Conservation (phyloP, 139 green algal species). For the Yamagishiella unicocca region DNA sequence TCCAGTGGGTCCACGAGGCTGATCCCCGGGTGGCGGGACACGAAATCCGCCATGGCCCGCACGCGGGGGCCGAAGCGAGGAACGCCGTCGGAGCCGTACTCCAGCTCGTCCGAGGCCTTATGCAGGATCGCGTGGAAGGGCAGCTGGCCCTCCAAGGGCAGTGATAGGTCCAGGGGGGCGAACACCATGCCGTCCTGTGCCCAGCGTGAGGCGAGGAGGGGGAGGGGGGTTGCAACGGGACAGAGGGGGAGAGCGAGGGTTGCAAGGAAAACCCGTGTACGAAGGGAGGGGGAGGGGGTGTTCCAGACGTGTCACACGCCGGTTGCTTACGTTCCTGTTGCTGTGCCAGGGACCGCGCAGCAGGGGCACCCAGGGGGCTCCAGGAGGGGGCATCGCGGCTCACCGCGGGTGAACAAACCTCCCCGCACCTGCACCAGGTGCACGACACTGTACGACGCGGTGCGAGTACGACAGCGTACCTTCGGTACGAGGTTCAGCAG, state of each 20-base stretch:
- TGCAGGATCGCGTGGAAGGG: constrained; percentile 78
- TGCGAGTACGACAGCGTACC: not conserved
- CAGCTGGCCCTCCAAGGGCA: constrained; percentile 51
- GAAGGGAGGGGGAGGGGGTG: no score
- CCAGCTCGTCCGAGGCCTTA: constrained; percentile 79
- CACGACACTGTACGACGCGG: no score
- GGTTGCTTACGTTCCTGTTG: no score
- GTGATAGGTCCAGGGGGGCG: constrained; percentile 59
- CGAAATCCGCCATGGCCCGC: constrained; percentile 34
- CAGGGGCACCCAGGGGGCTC: no score
- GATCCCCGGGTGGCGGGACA: constrained; percentile 10
- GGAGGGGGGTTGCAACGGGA: not conserved
- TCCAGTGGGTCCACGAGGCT: constrained; percentile 61
- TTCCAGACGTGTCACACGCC: no score
- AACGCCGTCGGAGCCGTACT: constrained; percentile 6
- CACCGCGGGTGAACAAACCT: no score
- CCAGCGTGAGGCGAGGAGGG: not conserved
- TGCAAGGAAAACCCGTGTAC: no score
- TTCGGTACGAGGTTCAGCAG: constrained; percentile 53
- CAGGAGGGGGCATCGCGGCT: no score
- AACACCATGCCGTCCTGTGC: constrained; percentile 47
- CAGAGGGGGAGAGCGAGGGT: not conserved
- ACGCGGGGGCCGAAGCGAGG: constrained; percentile 30
- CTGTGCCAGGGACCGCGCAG: no score
- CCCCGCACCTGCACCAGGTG: no score